Base-by-base conservation (phyloP, 257 asterid genomes). In the Plantago ovata region DNA sequence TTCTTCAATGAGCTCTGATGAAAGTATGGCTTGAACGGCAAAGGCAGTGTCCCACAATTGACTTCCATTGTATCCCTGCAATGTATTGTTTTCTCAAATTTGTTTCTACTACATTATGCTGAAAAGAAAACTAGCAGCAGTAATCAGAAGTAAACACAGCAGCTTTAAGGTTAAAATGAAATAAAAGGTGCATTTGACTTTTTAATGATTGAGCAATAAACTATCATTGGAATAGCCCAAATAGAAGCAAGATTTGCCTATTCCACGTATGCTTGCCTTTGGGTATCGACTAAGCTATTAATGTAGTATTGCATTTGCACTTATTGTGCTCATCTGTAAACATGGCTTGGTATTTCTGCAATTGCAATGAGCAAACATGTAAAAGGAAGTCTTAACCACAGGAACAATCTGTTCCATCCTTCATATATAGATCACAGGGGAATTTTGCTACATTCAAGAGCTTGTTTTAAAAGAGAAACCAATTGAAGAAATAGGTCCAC, bases 41-140 rank as follows among this genome's bases (percentile, higher is more conserved):
- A 93, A 93, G n/a, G 86, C 65, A 58, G 97, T 72, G 63, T 93
- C 99, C 99, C 99, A 93, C 62, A 73, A 72, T 75, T 93, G 99
- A 70, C 99, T 86, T 74, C 99, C 99, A 69, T 93, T 89, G 77
- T 89, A 86, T 5, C 99, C 97, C 99, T 92, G 79, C 53, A 68
- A 71, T 57, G 61, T 18, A 58, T 66, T 10, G 53, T 38, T 24
- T 63, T 41, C n/a, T 16, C 16, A 56, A 50, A 28, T 53, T 53
- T 38, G 43, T 32, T 15, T 22, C 56, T 53, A 39, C 55, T 20
- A 21, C 22, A 39, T n/a, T n/a, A n/a, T n/a, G n/a, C n/a, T n/a
- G n/a, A n/a, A n/a, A n/a, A n/a, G n/a, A n/a, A n/a, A n/a, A 45
- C 50, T 16, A 16, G 9, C 38, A 36, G 22, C 14, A 15, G 56